Evolutionary conservation across 2,329 filamentous ascomycete genomes (phyloP).

Genomic region (Colletotrichum sp.): DNA sequence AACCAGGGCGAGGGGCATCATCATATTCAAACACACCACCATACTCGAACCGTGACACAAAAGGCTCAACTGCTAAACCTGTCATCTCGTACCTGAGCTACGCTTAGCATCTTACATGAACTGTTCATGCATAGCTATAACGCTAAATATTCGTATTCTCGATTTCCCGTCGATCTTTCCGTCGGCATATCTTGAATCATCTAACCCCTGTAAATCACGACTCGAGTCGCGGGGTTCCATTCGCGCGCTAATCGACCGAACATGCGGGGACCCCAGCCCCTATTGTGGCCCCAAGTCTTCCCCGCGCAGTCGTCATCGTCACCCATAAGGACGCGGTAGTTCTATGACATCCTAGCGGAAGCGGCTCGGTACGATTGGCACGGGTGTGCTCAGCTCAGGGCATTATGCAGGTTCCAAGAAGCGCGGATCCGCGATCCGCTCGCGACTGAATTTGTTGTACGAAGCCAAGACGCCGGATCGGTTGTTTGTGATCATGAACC

Average conservation of each 20-base stretch:
- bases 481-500: not conserved
- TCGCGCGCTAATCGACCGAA: slow-evolving; percentile 10
- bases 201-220: not conserved
- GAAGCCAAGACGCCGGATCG: not conserved
- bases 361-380: not conserved
- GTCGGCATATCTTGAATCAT: not conserved
- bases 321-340: not conserved
- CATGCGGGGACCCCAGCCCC: not conserved
- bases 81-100: not conserved
- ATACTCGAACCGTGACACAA: too few species aligned
- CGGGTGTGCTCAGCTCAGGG: not conserved
- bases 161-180: not conserved
- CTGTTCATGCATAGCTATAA: not conserved
- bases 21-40: too few species aligned
- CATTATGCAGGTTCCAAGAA: not conserved
- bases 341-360: not conserved
- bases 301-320: not conserved
- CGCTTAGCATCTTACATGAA: not conserved
- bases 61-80: too few species aligned
- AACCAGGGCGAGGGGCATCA: too few species aligned
- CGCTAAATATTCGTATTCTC: not conserved
- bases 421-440: not conserved
- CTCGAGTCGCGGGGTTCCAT: not conserved
- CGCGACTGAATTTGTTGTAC: not conserved
- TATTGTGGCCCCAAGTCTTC: not conserved